Base-by-base conservation (phyloP, 331 rosid species). In the Arachis monticola region DNA sequence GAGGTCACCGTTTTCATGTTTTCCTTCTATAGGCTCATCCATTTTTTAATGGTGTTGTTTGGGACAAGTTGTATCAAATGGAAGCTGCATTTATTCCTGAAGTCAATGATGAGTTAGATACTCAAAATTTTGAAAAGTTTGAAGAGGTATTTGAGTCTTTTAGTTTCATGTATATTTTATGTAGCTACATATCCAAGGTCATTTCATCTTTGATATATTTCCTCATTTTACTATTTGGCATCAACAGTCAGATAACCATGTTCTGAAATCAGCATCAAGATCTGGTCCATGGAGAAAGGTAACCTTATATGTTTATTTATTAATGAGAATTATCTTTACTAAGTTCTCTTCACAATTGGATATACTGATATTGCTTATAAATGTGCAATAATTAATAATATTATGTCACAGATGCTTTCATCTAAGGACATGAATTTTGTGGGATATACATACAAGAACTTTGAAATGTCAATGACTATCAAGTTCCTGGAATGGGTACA, bases 221-320 rank as follows among this genome's bases (percentile, higher is more conserved):
- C 69, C 72, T 66, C 42, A 5, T 53, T 52, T 67, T 47, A 31
- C 45, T 35, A 1, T 77, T 57, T 77, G 67, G 44, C 67, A 60
- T 72, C 60, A 71, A 84, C 85, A 94, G 97, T 63, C 88, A 31
- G 93, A 92, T 51, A 27, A n/a, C 52, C 88, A 87, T 70, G 27
- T 64, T 76, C 40, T 35, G 2, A 84, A 89, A 47, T 11, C 87
- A 53, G 84, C 97, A 27, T 74, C 96, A 44, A 92, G 88, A 85
- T 17, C 83, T 56, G 92, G 99, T 72, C 99, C 97, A 7, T 94
- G 99, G 99, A 94, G 97, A 75, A 94, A 87, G 95, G 99, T 94
- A 77, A 88, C 60, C 55, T 67, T 31, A 68, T 10, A 60, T 53
- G 10, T 72, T 47, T 65, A 17, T 45, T 46, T 69, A 61, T 14